Evolutionary conservation across 1,284 basidiomycete species (phyloP).

Genomic region (Naganishia sp.): DNA sequence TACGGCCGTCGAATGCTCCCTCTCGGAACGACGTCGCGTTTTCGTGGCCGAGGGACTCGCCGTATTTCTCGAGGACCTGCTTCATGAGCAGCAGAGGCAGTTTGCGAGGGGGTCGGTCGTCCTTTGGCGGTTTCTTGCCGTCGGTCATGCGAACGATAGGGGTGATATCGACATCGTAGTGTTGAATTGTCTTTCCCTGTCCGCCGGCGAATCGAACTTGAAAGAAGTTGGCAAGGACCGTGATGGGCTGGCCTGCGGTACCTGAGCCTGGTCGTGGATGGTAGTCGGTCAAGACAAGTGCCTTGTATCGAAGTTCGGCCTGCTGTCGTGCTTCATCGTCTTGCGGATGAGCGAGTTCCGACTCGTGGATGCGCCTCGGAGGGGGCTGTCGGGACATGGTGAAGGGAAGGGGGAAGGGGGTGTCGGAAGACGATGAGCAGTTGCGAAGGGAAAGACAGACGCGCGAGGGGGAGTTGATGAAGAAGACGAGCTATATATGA

Average conservation of each 20-base stretch:
- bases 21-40: not conserved
- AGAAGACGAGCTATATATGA: not conserved
- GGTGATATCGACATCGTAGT: slow-evolving; percentile 51
- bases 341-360: slow-evolving; percentile 27
- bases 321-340: slow-evolving; percentile 23
- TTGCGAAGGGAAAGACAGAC: not conserved
- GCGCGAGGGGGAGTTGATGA: not conserved
- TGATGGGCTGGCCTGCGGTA: slow-evolving; percentile 41
- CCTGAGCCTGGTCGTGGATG: slow-evolving; percentile 40
- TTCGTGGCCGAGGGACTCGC: not conserved
- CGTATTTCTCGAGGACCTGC: not conserved
- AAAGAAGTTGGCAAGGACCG: slow-evolving; percentile 49
- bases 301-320: slow-evolving; percentile 27
- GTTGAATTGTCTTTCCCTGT: slow-evolving; percentile 40
- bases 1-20: slow-evolving; percentile 36
- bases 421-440: not conserved
- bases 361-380: slow-evolving; percentile 15
- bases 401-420: not conserved
- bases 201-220: slow-evolving; percentile 41
- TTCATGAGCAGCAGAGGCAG: slow-evolving; percentile 3
- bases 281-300: slow-evolving; percentile 30
- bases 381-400: slow-evolving; percentile 7
- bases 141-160: slow-evolving; percentile 48
- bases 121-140: slow-evolving; percentile 35
- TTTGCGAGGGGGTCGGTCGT: slow-evolving; percentile 5